A percentile compares a stretch with the other conserved stretches of the same genome.
phyloP scores from a whole-genome alignment of 768 basidiomycete genomes.

The Pleurotus ostreatus region DNA sequence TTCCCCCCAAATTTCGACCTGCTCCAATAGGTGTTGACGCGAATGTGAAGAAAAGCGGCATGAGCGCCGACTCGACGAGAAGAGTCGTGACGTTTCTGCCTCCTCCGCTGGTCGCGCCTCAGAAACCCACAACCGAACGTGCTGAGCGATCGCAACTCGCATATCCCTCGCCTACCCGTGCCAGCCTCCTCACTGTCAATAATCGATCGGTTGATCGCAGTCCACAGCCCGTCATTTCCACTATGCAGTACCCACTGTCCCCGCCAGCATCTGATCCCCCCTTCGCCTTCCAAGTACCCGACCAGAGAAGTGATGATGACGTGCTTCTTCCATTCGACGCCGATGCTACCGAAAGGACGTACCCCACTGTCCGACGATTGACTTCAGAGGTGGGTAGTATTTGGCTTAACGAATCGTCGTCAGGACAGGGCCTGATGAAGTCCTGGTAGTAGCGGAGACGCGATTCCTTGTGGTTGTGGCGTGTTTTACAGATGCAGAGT shows the following conservation, averaged over 20 bases:
- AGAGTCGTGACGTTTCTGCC: slow-evolving; percentile 10
- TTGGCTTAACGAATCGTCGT: neutral
- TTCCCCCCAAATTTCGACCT: slow-evolving; percentile 4
- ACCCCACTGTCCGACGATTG: neutral
- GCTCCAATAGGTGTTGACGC: neutral
- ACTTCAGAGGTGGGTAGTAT: slow-evolving; percentile 3
- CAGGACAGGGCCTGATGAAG: no score
- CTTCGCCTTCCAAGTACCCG: neutral
- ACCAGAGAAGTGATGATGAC: neutral
- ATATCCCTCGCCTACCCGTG: neutral
- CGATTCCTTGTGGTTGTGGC: neutral
- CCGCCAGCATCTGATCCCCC: neutral
- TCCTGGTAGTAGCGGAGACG: slow-evolving; percentile 8
- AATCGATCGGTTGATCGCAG: neutral
- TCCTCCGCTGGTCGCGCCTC: slow-evolving; percentile 3
- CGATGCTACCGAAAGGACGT: slow-evolving; percentile 1
- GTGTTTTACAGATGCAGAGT: slow-evolving; percentile 2
- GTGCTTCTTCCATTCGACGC: neutral
- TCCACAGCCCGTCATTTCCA: neutral
- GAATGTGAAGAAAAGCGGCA: neutral
- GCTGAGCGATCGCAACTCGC: neutral
- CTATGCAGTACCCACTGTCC: slow-evolving; percentile 1
- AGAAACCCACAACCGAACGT: neutral
- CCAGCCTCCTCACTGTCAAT: neutral
- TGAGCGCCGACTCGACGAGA: neutral